Conservation (phyloP, 78 protist species). For the Protostelium mycophagum region DNA sequence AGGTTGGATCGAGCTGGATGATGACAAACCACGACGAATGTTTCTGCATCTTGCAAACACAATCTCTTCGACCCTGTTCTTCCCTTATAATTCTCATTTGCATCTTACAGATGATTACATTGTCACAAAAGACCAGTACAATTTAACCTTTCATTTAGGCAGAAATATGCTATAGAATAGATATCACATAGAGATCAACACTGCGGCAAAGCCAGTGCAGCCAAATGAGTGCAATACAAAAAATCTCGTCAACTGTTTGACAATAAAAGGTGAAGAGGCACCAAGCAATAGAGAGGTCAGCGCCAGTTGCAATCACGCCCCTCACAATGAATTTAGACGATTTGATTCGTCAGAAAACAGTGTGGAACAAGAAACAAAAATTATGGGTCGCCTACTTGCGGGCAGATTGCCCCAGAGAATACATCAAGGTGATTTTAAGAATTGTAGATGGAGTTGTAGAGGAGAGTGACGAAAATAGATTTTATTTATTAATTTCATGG, state of each 20-base stretch:
- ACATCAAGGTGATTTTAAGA: background rate
- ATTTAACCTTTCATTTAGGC: no score
- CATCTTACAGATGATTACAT: no score
- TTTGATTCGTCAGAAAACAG: background rate
- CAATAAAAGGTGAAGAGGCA: background rate
- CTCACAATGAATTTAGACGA: background rate
- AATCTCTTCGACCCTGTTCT: no score
- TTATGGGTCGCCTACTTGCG: background rate
- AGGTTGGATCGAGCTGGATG: no score
- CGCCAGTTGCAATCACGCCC: background rate
- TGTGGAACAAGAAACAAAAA: background rate
- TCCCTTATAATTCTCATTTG: no score
- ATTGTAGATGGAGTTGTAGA: background rate
- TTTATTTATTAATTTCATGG: background rate
- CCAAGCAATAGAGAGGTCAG: background rate
- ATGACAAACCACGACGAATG: no score
- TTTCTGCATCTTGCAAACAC: no score
- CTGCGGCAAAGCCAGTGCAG: background rate
- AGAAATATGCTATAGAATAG: background rate
- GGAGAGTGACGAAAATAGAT: background rate
- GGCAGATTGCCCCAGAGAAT: background rate
- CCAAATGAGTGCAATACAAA: no score
- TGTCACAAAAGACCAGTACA: no score
- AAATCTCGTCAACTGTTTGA: background rate
- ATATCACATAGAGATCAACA: background rate